Percentiles rank a stretch among this genome's conserved stretches.
Evolutionary conservation across 441 rosid species (phyloP).

Genomic region (Erodium moschatum): DNA sequence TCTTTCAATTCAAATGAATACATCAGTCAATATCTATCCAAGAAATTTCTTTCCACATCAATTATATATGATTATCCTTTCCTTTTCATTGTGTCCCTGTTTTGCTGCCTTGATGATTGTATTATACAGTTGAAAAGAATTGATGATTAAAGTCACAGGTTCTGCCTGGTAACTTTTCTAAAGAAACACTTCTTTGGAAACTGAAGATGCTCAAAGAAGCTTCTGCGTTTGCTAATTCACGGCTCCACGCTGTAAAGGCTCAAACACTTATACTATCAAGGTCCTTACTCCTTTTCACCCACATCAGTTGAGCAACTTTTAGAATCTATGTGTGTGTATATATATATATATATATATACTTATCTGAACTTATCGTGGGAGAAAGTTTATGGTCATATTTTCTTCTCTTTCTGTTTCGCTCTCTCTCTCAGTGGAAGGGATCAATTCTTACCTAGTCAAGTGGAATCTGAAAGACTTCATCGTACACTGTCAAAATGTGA

Average conservation of each 20-base stretch:
- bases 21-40: background rate
- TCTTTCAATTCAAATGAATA: background rate
- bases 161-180: conserved; percentile 38
- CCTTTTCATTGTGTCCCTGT: background rate
- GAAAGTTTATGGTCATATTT: background rate
- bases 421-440: conserved; percentile 10
- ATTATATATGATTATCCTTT: background rate
- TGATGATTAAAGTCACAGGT: conserved; percentile 34
- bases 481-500: too few relatives aligned
- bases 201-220: conserved; percentile 44
- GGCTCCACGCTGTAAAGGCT: conserved; percentile 45
- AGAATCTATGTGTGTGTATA: background rate
- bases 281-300: conserved; percentile 23
- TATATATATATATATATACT: too few relatives aligned
- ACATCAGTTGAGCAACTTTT: background rate
- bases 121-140: conserved; percentile 12
- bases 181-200: conserved; percentile 51
- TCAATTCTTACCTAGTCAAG: too few relatives aligned
- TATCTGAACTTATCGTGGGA: too few relatives aligned
- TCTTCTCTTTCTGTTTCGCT: too few relatives aligned
- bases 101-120: background rate
- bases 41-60: background rate
- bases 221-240: conserved; percentile 40
- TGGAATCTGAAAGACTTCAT: too few relatives aligned
- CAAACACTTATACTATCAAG: conserved; percentile 45